Base-by-base conservation (phyloP, 2,329 filamentous ascomycete genomes). In the Venturia asperata region DNA sequence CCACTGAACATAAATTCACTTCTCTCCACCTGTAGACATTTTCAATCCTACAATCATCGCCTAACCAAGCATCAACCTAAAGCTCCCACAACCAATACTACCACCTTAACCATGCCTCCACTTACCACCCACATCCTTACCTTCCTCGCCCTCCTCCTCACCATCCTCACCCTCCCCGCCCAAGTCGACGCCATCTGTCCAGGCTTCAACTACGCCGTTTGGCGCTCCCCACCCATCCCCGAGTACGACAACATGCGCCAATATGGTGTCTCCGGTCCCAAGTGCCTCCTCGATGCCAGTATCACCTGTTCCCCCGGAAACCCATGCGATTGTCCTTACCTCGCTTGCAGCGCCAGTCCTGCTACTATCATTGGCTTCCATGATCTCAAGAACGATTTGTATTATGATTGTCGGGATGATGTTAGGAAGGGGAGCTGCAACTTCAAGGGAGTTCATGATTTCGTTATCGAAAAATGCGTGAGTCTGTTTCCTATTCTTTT, bases 381-480 rank as follows among this genome's bases (percentile, higher is more conserved):
- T 7, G 37, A 15, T 34, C 15, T n/a, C 27, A 17, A 58, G 15
- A 15, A 37, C 30, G 30, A 6, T n/a, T 11, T 58, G 27, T 58
- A 0, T 5, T 58, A 37, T 24, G 2, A n/a, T 37, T 58, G 52
- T 37, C 4, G 27, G 17, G 27, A 10, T 2, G 52, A 27, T 37
- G 5, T 2, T 15, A n/a, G 27, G 5, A 58, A 19, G 52, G 52
- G 52, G 2, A n/a, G 52, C 11, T 7, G 15, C 3, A n/a, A 19
- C 5, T 34, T 58, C 17, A 5, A 0, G 2, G 24, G 27, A 7
- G 6, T n/a, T 10, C 10, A 7, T 1, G 52, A 27, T 1, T 34
- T 37, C n/a, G 52, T 27, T n/a, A 58, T 58, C 13, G 52, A 58
- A 27, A 58, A n/a, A 2, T 58, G 52, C n/a, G 52, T 58, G 19